Base-by-base conservation (phyloP, 2,329 filamentous ascomycete species). In the Trichoderma koningiopsis region DNA sequence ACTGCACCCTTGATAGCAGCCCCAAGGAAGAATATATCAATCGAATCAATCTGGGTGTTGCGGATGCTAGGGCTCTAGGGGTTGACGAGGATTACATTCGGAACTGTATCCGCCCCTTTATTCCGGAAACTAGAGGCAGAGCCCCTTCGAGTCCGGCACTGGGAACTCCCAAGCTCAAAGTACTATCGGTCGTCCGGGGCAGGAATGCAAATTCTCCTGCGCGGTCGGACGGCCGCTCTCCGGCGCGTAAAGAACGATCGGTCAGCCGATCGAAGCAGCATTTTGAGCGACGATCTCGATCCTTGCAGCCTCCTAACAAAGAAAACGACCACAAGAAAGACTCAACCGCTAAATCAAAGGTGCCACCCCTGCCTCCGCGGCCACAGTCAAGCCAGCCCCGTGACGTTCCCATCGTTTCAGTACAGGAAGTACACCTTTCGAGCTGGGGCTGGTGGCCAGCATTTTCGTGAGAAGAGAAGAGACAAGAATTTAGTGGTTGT, bases 21-120 rank as follows among this genome's bases (percentile, higher is more conserved):
- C 80, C 81, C 24, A 77, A 76, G 68, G 76, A 79, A 19, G 81
- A 83, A 68, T 83, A 83, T 57, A 72, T 83, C 43, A 73, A 76
- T 55, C 79, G 81, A 40, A 81, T 83, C 72, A 81, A 81, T 68
- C 66, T 74, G 16, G 81, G 79, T 5, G 69, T 83, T 55, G 71
- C 67, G 14, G 80, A 83, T 63, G 81, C 81, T 11, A 71, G 72
- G 55, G 74, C 72, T 3, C 73, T 82, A 14, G 80, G 81, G 35
- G 72, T 81, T 65, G 74, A 76, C 5, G 70, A 76, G 13, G 76
- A 79, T 71, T 81, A 81, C 59, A 76, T 81, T 68, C 76, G 70
- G 72, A 78, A 78, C 68, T 80, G 76, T 64, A 79, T 81, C 60
- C 76, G 79, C 6, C 79, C 79, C 6, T 79, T 77, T 68, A 75